A percentile compares a stretch with the other conserved stretches of the same genome.
phyloP scores from a whole-genome alignment of 129 eudicot genomes.

The Artemisia argyi region DNA sequence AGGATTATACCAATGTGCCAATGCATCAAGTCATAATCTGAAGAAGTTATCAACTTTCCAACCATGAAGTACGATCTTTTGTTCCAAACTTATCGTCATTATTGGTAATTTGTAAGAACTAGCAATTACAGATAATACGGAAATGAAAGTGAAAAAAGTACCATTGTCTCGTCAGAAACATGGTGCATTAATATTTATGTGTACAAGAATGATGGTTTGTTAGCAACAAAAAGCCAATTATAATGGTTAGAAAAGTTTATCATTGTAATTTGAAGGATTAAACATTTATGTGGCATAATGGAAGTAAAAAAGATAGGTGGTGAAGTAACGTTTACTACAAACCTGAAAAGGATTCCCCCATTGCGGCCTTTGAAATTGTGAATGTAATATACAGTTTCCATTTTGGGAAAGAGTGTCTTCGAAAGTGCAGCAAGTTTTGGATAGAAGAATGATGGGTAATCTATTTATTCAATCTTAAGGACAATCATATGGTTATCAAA shows the following conservation, averaged over 20 bases:
- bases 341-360: slow-evolving; percentile 96
- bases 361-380: slow-evolving; percentile 93
- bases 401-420: slow-evolving; percentile 70
- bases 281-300: not conserved
- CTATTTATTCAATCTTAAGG: slow-evolving; percentile 48
- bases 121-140: too few species aligned
- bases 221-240: not conserved
- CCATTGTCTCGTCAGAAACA: not conserved
- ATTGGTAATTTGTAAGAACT: too few species aligned
- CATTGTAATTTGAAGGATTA: not conserved
- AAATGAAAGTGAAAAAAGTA: not conserved
- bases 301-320: not conserved
- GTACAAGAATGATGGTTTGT: slow-evolving; percentile 5
- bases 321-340: slow-evolving; percentile 14
- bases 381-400: slow-evolving; percentile 95
- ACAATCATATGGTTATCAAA: slow-evolving; percentile 27
- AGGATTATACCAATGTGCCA: not conserved
- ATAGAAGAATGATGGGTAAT: slow-evolving; percentile 92
- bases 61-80: too few species aligned
- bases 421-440: slow-evolving; percentile 85
- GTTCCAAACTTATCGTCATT: too few species aligned
- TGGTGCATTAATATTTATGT: not conserved
- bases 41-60: too few species aligned
- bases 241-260: not conserved
- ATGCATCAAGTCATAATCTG: too few species aligned